Conservation (phyloP, 2,329 filamentous ascomycete genomes). For the Aspergillus chevalieri region DNA sequence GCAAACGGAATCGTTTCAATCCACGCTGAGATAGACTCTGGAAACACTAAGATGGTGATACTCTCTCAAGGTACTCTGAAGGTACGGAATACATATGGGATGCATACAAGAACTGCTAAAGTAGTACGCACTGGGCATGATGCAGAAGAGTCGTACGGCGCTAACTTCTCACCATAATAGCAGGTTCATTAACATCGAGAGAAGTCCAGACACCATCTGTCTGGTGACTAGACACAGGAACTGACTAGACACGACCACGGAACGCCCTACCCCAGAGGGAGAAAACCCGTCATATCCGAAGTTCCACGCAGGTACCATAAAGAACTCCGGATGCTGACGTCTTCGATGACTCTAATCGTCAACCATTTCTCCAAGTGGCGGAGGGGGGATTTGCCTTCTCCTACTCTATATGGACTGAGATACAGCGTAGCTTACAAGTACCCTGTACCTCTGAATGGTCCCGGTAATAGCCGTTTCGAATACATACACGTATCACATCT, state of each 20-base stretch:
- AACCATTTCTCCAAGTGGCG: neutral
- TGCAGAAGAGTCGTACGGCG: neutral
- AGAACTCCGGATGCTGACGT: neutral
- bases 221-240: too few relatives aligned
- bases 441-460: too few relatives aligned
- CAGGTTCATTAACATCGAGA: neutral
- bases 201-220: too few relatives aligned
- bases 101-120: neutral
- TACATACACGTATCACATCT: too few relatives aligned
- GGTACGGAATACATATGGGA: neutral
- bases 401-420: too few relatives aligned
- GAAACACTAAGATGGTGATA: too few relatives aligned
- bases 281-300: neutral
- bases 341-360: constrained; percentile 1
- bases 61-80: too few relatives aligned
- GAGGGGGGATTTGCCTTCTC: neutral
- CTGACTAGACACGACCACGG: too few relatives aligned
- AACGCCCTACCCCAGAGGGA: neutral
- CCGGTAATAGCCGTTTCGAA: too few relatives aligned
- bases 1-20: neutral
- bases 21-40: neutral
- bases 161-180: neutral
- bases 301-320: neutral
- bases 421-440: too few relatives aligned
- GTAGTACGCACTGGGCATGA: neutral